Evolutionary conservation across 2,329 filamentous ascomycete genomes (phyloP), one percentile per base, ranked within the genome.

Genomic region (Colletotrichum destructivum): DNA sequence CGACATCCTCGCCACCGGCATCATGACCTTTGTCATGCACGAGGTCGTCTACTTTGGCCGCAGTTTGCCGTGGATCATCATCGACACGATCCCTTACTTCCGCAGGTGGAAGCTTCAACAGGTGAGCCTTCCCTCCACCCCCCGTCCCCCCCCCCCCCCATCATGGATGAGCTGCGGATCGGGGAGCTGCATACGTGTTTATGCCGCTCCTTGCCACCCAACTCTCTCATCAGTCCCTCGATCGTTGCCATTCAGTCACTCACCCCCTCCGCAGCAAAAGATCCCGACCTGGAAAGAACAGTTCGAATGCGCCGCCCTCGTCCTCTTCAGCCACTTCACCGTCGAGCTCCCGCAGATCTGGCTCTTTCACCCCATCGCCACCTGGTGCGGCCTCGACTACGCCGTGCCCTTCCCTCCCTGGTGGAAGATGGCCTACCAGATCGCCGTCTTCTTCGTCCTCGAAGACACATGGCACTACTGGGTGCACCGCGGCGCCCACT

Each of bases 401-500:
- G 90, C 91, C 73, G 94, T 98, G 61, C 96, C 96, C 11, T 99
- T 99, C 87, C 96, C 96, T 40, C 86, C 93, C 16, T 78, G 92
- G 76, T 92, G 88, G 84, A 98, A 92, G 79, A 98, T 98, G 88
- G 93, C 92, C 75, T 91, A 93, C 81, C 96, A 99, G 79, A 96
- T 99, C 77, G 90, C 92, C 72, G 88, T 98, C 81, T 97, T 98
- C 88, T 99, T 99, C 85, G 89, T 98, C 69, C 84, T 98, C 78
- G 96, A 99, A 84, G 96, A 99, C 83, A 87, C 96, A 75, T 99
- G 96, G 96, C 96, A 99, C 85, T 99, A 99, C 88, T 98, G 95
- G 92, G 91, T 91, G 76, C 96, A 99, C 86, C 94, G 96, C 77
- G 90, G 89, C 56, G 91, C 99, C 84, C 96, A 99, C 88, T 97